Evolutionary conservation across 2,329 filamentous ascomycete species (phyloP), one percentile per base, ranked within the genome.

Genomic region (Cladosporium halotolerans): DNA sequence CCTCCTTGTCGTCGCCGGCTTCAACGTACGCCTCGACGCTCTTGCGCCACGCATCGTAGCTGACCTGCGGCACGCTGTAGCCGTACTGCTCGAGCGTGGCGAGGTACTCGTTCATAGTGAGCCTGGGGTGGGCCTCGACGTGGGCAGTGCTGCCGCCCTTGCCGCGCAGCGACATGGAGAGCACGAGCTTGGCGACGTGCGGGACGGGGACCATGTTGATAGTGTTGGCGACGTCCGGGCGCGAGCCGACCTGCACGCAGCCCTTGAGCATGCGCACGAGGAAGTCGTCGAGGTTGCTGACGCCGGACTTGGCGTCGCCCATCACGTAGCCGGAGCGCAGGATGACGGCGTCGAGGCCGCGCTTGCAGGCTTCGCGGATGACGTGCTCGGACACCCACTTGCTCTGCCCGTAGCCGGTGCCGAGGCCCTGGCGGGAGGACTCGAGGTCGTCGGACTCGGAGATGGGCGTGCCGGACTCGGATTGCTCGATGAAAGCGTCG

Each of bases 121-220:
- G 79, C 13, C 89, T 79, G 2, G 89, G 89, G 68, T 91, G 88
- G 2, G 81, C 81, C 1, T 89, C 95, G 45, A 93, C 84, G 61
- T 95, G 89, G 1, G 83, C 79, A 4, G 95, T 88, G 7, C 50
- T 58, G 13, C 62, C 60, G 41, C 59, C 60, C 39, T 58, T 55
- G 55, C 79, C 75, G 64, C 85, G 79, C 62, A 95, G 77, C 0
- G 83, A 79, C 4, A 85, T 76, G 0, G 90, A 88, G 14, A 89
- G 82, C 23, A 95, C 86, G 7, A 95, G 81, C n/a, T 82, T 79
- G 1, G 85, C 81, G 34, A 96, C 90, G 60, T 95, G 89, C 57
- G 83, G 83, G 23, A 96, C 90, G 0, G 92, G 91, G 0, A 96
- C 87, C 69, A 85, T 83, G 73, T 96, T 97, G 70, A 96, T 83